Percentiles rank a stretch among this genome's conserved stretches.
These are phyloP conservation scores for Sugiyamaella qingdaonensis DNA, from an alignment of 805 yeast species.

Conservation along the genomic window DNA sequence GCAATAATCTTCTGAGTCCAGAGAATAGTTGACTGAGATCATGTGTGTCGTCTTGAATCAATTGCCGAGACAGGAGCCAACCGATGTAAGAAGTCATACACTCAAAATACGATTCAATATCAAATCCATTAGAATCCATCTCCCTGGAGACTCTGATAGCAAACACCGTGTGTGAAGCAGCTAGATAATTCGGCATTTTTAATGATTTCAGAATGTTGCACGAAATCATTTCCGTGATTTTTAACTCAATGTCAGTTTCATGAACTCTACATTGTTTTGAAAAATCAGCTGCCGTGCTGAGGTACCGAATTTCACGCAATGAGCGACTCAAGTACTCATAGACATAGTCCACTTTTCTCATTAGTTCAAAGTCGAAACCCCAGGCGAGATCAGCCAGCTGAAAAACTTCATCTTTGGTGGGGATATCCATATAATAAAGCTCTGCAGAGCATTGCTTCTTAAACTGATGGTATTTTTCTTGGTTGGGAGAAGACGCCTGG, in stretches of 20 bases:
- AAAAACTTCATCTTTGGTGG: not conserved
- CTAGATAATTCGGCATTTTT: not conserved
- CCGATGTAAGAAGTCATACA: not conserved
- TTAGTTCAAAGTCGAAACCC: not conserved
- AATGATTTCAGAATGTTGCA: not conserved
- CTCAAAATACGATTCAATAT: not conserved
- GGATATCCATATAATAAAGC: not conserved
- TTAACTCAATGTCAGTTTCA: not conserved
- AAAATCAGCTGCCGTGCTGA: too few species aligned
- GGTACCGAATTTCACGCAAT: not conserved
- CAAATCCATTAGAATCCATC: not conserved
- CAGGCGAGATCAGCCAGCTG: not conserved
- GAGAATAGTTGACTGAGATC: not conserved
- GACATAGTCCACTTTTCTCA: not conserved
- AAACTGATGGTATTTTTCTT: not conserved
- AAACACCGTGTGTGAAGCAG: not conserved
- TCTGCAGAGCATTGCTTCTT: not conserved
- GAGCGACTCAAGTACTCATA: not conserved
- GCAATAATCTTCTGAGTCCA: not conserved
- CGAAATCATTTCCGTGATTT: not conserved
- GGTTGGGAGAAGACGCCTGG: not conserved
- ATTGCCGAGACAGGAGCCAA: too few species aligned
- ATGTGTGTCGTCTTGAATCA: too few species aligned
- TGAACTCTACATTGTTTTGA: not conserved
- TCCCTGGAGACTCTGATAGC: not conserved